Conservation (phyloP, 176 grass and related monocot species). For the Raddia distichophylla region DNA sequence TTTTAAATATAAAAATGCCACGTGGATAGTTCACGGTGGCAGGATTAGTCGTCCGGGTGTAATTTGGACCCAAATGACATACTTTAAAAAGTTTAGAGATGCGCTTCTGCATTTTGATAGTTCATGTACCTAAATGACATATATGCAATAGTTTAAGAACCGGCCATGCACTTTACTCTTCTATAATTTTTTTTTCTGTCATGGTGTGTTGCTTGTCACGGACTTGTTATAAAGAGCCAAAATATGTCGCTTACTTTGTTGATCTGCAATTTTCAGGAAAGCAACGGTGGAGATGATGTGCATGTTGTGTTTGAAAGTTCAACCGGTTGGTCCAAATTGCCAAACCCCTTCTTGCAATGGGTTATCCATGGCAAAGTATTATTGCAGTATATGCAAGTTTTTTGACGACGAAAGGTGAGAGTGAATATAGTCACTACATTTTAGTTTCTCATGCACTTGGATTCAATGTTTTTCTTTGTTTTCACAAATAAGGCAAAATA, state of each 20-base stretch:
- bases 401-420: slow-evolving; percentile 92
- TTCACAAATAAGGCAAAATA: neutral
- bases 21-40: too few relatives aligned
- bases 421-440: neutral
- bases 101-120: too few relatives aligned
- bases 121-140: too few relatives aligned
- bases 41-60: too few relatives aligned
- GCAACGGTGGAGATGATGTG: slow-evolving; percentile 84
- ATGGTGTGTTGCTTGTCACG: slow-evolving; percentile 2
- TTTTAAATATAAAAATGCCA: too few relatives aligned
- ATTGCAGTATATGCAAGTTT: slow-evolving; percentile 91
- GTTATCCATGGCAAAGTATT: slow-evolving; percentile 82
- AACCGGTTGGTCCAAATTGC: slow-evolving; percentile 74
- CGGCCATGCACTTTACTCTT: too few relatives aligned
- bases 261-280: slow-evolving; percentile 66
- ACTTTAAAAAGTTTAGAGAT: too few relatives aligned
- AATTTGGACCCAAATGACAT: too few relatives aligned
- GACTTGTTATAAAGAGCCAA: neutral
- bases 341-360: slow-evolving; percentile 60
- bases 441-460: neutral
- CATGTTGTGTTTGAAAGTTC: slow-evolving; percentile 78
- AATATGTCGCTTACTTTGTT: slow-evolving; percentile 31
- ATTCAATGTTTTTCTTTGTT: neutral
- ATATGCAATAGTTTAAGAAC: too few relatives aligned
- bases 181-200: too few relatives aligned